Evolutionary conservation across 306 rosid genomes (phyloP).

Genomic region (Hippophae rhamnoides): DNA sequence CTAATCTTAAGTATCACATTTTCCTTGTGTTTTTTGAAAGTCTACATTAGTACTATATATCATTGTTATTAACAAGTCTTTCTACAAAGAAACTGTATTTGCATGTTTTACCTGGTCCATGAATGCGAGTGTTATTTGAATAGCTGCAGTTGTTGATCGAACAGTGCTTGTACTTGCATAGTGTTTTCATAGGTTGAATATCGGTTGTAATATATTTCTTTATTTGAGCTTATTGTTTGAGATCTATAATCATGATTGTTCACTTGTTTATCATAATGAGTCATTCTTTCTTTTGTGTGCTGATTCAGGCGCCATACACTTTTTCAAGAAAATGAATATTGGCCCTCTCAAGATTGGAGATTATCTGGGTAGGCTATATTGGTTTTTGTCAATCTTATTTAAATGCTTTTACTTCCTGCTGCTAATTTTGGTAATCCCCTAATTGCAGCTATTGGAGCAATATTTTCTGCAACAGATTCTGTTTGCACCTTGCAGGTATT

Average conservation of each 20-base stretch:
- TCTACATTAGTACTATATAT: too few species aligned
- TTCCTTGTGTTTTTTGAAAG: too few species aligned
- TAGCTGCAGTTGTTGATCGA: too few species aligned
- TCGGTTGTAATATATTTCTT: not conserved
- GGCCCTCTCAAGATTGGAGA: constrained; percentile 85
- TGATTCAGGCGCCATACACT: constrained; percentile 68
- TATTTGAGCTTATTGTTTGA: not conserved
- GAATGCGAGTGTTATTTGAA: too few species aligned
- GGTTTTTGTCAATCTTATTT: not conserved
- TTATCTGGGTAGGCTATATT: constrained; percentile 56
- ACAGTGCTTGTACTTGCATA: too few species aligned
- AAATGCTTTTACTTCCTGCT: constrained; percentile 10
- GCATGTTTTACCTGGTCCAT: too few species aligned
- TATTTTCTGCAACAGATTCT: constrained; percentile 91
- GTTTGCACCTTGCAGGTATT: constrained; percentile 90
- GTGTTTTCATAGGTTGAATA: too few species aligned
- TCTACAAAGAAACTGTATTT: too few species aligned
- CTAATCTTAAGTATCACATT: too few species aligned
- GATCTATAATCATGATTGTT: constrained; percentile 4
- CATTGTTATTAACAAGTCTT: too few species aligned
- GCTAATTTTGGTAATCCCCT: constrained; percentile 12
- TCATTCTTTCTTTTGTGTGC: constrained; percentile 15
- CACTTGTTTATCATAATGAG: not conserved
- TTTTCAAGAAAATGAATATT: constrained; percentile 62
- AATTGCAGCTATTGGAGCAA: constrained; percentile 84